phyloP scores from a whole-genome alignment of 83 land plant genomes.

The Picea engelmannii region DNA sequence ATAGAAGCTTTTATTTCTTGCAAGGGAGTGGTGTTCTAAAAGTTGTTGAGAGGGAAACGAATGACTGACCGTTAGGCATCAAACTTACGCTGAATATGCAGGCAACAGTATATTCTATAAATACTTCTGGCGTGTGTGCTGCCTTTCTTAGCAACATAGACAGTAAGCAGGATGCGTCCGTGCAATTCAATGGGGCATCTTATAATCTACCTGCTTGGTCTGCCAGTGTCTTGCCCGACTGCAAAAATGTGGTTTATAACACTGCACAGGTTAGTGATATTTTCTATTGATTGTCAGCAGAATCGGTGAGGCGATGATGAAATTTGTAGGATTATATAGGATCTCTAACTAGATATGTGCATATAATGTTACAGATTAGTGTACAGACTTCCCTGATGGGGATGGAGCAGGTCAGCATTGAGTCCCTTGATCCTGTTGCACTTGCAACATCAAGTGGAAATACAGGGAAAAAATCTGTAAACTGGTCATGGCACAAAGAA shows the following conservation, averaged over 20 bases:
- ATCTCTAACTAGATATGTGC: background rate
- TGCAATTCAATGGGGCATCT: slow-evolving; percentile 38
- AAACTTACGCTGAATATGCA: background rate
- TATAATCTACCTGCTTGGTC: slow-evolving; percentile 85
- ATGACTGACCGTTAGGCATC: background rate
- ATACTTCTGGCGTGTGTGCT: background rate
- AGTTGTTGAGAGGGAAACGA: background rate
- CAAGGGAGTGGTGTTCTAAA: background rate
- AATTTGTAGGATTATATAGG: background rate
- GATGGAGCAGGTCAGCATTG: background rate
- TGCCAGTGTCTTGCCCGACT: slow-evolving; percentile 89
- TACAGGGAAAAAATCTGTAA: background rate
- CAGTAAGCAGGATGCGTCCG: slow-evolving; percentile 26
- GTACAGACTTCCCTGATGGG: too few species aligned
- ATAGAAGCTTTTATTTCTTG: background rate
- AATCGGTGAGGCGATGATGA: background rate
- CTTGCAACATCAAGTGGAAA: too few species aligned
- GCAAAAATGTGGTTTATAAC: slow-evolving; percentile 70
- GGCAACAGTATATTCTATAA: slow-evolving; percentile 7
- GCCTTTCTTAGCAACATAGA: slow-evolving; percentile 64
- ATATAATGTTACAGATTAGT: background rate
- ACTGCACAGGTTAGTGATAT: slow-evolving; percentile 71
- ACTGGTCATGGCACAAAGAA: slow-evolving; percentile 52
- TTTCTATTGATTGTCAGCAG: background rate
- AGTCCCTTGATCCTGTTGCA: background rate